Base-by-base conservation (phyloP, 2,329 filamentous ascomycete species). In the Parastagonospora avenae region DNA sequence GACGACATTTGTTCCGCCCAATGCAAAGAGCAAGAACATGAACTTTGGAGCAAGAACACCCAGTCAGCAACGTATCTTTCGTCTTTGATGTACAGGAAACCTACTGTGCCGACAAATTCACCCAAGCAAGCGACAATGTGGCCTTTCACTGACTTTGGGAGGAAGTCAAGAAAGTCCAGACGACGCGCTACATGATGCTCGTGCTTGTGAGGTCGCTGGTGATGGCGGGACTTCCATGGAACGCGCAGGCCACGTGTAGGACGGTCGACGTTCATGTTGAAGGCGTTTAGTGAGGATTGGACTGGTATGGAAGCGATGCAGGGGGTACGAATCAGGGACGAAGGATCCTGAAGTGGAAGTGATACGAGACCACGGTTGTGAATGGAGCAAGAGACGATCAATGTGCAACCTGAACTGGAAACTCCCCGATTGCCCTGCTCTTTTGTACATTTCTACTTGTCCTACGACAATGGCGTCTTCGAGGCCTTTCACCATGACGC, bases 81-180 rank as follows among this genome's bases (percentile, higher is more conserved):
- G 19, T 24, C 19, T 24, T 24, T 24, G 3, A 5, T 24, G 19
- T 24, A 5, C 5, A 5, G 19, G 19, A 24, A 24, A 24, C 19
- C 5, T 5, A 24, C 19, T 1, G 74, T 76, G 27, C 76, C 76
- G 31, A 73, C 64, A 51, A 77, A 77, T 48, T 78, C 76, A 28
- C 76, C 76, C 14, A 76, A 35, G 24, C 42, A 38, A 4, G 50
- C 50, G 4, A 53, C 50, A n/a, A 48, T 46, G 12, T 55, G 52
- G 2, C 48, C 46, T 19, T 52, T 51, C n/a, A 46, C 10, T 0
- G 48, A 15, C 2, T 33, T 32, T n/a, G 52, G 52, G 8, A 55
- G 46, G 30, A 45, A n/a, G 32, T 55, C 40, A 10, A 55, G 48
- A 24, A 48, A 28, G 4, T 11, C 15, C 9, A 55, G 24, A 11